phyloP scores from a whole-genome alignment of 2,329 filamentous ascomycete species.

The Microdochium nivale region DNA sequence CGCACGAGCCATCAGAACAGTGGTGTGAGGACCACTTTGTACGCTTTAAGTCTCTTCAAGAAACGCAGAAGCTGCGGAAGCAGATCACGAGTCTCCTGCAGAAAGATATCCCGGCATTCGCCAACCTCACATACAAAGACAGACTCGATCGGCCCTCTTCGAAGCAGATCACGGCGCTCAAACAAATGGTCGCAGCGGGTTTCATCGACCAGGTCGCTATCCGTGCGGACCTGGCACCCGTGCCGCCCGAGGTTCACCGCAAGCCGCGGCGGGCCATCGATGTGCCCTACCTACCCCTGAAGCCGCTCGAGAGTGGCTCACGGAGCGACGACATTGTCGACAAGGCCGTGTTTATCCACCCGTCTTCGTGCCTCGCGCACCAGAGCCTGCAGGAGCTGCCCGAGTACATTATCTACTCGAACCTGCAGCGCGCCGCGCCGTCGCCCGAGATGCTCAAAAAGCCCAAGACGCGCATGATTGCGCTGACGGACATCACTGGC shows the following conservation, averaged over 20 bases:
- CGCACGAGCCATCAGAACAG: slow-evolving; percentile 58
- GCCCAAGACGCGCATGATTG: slow-evolving; percentile 77
- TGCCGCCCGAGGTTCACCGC: slow-evolving; percentile 55
- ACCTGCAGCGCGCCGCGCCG: slow-evolving; percentile 63
- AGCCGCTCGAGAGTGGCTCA: slow-evolving; percentile 48
- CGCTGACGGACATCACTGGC: slow-evolving; percentile 71
- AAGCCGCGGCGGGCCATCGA: slow-evolving; percentile 83
- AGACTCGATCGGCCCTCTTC: slow-evolving; percentile 50
- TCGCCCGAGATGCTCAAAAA: slow-evolving; percentile 41
- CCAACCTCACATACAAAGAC: slow-evolving; percentile 45
- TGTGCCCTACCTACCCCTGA: slow-evolving; percentile 81
- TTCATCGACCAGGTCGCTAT: slow-evolving; percentile 95
- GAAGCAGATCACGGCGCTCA: slow-evolving; percentile 69
- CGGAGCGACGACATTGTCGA: slow-evolving; percentile 37
- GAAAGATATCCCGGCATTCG: slow-evolving; percentile 61
- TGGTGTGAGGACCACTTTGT: slow-evolving; percentile 84
- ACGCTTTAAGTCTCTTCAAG: slow-evolving; percentile 76
- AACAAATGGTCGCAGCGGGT: slow-evolving; percentile 84
- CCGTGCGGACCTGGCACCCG: slow-evolving; percentile 75
- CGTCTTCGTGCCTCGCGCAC: slow-evolving; percentile 70
- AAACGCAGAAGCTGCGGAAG: slow-evolving; percentile 71
- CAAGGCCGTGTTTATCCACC: slow-evolving; percentile 77
- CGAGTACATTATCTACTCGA: slow-evolving; percentile 78
- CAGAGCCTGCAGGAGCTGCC: slow-evolving; percentile 66
- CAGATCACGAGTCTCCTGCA: slow-evolving; percentile 79